Conservation (phyloP, 148 eudicot species). For the Euryodendron excelsum region DNA sequence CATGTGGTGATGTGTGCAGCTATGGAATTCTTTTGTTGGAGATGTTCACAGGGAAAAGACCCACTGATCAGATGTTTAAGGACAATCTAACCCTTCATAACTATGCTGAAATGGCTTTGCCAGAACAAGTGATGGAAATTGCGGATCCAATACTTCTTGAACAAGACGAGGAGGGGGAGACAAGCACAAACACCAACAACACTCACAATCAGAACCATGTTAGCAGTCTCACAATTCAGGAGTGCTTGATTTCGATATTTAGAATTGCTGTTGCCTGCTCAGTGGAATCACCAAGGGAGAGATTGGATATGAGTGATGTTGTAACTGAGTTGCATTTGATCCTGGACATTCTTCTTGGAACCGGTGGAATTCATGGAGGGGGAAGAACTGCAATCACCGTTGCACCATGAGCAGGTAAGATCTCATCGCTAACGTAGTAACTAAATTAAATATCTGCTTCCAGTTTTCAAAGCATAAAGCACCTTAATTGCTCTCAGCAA, state of each 20-base stretch:
- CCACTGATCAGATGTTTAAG: conserved; percentile 10
- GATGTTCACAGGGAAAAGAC: conserved; percentile 13
- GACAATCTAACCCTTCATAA: conserved; percentile 1
- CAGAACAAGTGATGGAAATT: not conserved
- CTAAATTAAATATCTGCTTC: too few relatives aligned
- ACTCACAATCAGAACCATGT: not conserved
- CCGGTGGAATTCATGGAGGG: not conserved
- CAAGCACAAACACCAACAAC: not conserved
- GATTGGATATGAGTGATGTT: conserved; percentile 13
- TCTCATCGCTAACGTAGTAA: too few relatives aligned
- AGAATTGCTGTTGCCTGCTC: conserved; percentile 13
- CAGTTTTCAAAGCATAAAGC: too few relatives aligned
- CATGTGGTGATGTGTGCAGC: conserved; percentile 15
- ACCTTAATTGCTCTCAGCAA: too few relatives aligned
- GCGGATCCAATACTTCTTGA: conserved; percentile 5
- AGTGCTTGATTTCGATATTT: conserved; percentile 6
- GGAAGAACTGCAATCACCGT: not conserved
- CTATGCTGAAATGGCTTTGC: not conserved
- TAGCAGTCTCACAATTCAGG: not conserved
- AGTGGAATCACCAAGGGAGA: not conserved
- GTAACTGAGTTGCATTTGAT: conserved; percentile 1
- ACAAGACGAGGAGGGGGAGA: not conserved
- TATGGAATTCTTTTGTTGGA: conserved; percentile 19
- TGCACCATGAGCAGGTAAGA: not conserved
- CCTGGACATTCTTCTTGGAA: conserved; percentile 3